Percentiles rank a stretch among this genome's conserved stretches.
phyloP scores from a whole-genome alignment of 352 stramenopile genomes.

The Peronospora farinosa region DNA sequence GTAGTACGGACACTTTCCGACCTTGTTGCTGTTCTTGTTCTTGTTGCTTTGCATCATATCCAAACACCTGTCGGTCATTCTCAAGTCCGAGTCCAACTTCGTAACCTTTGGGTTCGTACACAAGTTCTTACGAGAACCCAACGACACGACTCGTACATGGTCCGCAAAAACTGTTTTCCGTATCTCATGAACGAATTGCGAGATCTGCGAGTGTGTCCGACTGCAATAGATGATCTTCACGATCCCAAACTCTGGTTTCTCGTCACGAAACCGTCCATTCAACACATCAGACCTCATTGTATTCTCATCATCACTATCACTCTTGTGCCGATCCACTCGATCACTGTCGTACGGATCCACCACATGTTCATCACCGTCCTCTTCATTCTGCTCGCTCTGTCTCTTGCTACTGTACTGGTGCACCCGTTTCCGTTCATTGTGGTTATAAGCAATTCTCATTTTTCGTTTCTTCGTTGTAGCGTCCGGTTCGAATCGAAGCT shows the following conservation, averaged over 20 bases:
- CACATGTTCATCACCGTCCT: conserved; percentile 50
- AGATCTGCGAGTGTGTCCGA: conserved; percentile 87
- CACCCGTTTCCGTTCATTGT: conserved; percentile 52
- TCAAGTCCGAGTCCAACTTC: conserved; percentile 59
- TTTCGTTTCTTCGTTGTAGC: conserved; percentile 61
- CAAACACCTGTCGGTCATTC: conserved; percentile 80
- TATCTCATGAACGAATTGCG: conserved; percentile 85
- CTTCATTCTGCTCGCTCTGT: conserved; percentile 10
- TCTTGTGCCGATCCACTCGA: conserved; percentile 8
- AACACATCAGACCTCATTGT: neutral
- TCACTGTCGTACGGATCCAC: conserved; percentile 80
- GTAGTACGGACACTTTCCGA: conserved; percentile 76
- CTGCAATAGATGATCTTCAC: conserved; percentile 89
- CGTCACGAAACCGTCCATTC: conserved; percentile 9
- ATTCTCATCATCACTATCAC: conserved; percentile 40
- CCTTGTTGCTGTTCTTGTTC: conserved; percentile 40
- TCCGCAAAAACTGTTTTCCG: conserved; percentile 69
- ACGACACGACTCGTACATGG: conserved; percentile 66
- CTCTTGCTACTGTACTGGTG: conserved; percentile 7
- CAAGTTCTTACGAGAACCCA: conserved; percentile 82
- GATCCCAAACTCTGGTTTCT: conserved; percentile 36
- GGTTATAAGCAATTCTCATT: conserved; percentile 51
- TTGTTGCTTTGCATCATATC: conserved; percentile 82
- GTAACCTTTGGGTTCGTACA: conserved; percentile 73
- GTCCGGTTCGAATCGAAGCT: conserved; percentile 44